Conservation (phyloP, 2,329 filamentous ascomycete species). For the Stagonosporopsis rhizophila region DNA sequence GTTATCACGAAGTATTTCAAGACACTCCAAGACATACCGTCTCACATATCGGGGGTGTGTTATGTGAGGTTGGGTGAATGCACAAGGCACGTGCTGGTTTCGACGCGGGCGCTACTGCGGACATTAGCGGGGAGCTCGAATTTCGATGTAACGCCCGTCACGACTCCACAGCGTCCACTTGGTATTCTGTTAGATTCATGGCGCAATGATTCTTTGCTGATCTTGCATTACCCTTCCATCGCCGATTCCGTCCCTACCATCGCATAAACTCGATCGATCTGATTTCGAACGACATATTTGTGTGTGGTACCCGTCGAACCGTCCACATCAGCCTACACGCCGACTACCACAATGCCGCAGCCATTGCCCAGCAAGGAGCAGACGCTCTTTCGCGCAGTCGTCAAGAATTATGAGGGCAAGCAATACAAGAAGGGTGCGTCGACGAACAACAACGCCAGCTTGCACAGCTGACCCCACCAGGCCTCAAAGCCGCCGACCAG, state of each 20-base stretch:
- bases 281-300: constrained; percentile 23
- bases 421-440: constrained; percentile 85
- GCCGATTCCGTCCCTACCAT: background rate
- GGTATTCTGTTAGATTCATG: constrained; percentile 4
- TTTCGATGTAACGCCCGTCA: constrained; percentile 34
- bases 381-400: constrained; percentile 91
- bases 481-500: constrained; percentile 93
- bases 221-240: constrained; percentile 5
- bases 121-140: constrained; percentile 28
- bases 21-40: background rate
- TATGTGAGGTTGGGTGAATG: constrained; percentile 4
- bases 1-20: background rate
- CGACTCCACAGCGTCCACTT: constrained; percentile 14
- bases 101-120: constrained; percentile 11
- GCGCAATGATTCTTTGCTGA: constrained; percentile 15
- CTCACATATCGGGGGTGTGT: background rate
- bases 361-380: constrained; percentile 85
- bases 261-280: constrained; percentile 3
- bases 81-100: constrained; percentile 29
- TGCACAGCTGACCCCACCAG: constrained; percentile 53
- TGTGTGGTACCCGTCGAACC: constrained; percentile 18
- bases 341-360: constrained; percentile 67
- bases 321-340: constrained; percentile 11
- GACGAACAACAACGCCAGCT: constrained; percentile 11
- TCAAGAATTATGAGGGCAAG: constrained; percentile 97